Base-by-base conservation (phyloP, 2,329 filamentous ascomycete species). In the Colletotrichum spaethianum region DNA sequence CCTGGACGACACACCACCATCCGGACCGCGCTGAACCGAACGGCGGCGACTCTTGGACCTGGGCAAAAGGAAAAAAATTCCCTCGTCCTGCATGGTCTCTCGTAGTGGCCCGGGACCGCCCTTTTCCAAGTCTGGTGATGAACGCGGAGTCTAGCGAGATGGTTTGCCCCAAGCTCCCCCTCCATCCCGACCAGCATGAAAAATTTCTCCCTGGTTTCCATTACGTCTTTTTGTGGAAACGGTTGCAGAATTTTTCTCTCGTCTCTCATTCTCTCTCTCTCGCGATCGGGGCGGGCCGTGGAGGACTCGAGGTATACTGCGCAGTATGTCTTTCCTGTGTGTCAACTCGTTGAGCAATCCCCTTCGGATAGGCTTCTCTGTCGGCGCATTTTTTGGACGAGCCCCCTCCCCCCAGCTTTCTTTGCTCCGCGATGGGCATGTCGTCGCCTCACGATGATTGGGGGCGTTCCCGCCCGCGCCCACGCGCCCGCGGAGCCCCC, bases 141-240 rank as follows among this genome's bases (percentile, higher is more conserved):
- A 53, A 53, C 31, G 61, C 52, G 36, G 33, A 53, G 33, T 40
- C 52, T 65, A 66, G 62, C 53, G 53, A 66, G 53, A 28, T 38
- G 18, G 42, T 67, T 70, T 55, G 62, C 67, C 67, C 57, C 62
- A 48, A 48, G 57, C 26, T 61, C 61, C 53, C 55, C 53, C 55
- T 28, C 63, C 63, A 67, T 48, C 57, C 46, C 61, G 38, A 28
- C 33, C 28, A 60, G 56, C 28, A 48, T 46, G 56, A 67, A 55
- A 61, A 46, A 26, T 61, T 36, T 18, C 26, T 42, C 64, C 69
- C 69, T 57, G 36, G 69, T 68, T 72, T 72, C 44, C 38, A 42
- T 72, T 72, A 72, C 69, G 69, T 72, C 64, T 72, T 72, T 44
- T 23, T 28, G 69, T 72, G 69, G 69, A 55, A 63, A 60, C 52